These are phyloP conservation scores for Salvia miltiorrhiza DNA, from an alignment of 257 asterid genomes.

Conservation along the genomic window DNA sequence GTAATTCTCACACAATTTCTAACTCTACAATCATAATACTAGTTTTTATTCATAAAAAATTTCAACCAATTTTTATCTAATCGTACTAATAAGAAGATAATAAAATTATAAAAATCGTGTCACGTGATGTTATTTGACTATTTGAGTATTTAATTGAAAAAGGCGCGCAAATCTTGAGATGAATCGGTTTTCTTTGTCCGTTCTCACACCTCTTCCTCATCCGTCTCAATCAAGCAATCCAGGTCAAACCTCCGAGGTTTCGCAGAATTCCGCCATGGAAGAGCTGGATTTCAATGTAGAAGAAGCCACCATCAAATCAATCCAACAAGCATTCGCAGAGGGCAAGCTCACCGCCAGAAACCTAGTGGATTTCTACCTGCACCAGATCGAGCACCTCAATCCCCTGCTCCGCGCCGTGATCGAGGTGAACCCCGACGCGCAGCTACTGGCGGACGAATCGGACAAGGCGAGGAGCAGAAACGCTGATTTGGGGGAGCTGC, in stretches of 20 bases:
- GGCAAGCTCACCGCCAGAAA: slow-evolving; percentile 36
- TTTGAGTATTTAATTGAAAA: no score
- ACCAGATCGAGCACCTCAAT: slow-evolving; percentile 43
- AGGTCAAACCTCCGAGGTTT: slow-evolving; percentile 2
- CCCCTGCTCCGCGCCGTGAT: slow-evolving; percentile 53
- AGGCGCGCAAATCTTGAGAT: background rate
- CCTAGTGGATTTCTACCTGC: slow-evolving; percentile 47
- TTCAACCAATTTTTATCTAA: no score
- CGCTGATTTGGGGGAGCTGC: slow-evolving; percentile 23
- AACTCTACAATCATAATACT: no score
- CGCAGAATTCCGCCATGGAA: slow-evolving; percentile 5
- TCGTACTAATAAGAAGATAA: no score
- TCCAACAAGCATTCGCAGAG: slow-evolving; percentile 33
- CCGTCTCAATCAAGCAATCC: no score
- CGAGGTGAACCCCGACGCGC: slow-evolving; percentile 66
- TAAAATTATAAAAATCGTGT: no score
- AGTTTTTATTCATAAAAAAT: no score
- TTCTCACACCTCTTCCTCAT: no score
- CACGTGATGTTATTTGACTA: no score
- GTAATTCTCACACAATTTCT: no score
- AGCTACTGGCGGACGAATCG: slow-evolving; percentile 41
- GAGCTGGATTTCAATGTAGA: slow-evolving; percentile 22
- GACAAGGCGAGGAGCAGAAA: slow-evolving; percentile 20
- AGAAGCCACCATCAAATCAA: slow-evolving; percentile 38
- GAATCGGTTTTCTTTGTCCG: background rate